Base-by-base conservation (phyloP, 2,329 filamentous ascomycete species). In the Pseudovirgaria hyperparasitica region DNA sequence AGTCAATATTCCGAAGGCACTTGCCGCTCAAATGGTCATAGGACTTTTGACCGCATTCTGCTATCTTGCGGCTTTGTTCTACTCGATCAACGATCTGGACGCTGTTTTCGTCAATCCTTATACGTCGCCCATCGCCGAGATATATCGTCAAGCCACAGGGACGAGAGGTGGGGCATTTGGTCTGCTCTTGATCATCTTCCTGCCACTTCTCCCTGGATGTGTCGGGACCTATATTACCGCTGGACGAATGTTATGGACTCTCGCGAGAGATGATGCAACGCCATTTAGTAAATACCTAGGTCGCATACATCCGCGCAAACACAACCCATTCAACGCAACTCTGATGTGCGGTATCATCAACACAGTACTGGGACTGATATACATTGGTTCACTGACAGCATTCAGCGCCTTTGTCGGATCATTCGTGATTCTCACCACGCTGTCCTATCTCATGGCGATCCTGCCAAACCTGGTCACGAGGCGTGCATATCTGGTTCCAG, bases 351-450 rank as follows among this genome's bases (percentile, higher is more conserved):
- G 58, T 4, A 34, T 53, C 21, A 48, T 64, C 28, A 63, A 64
- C 14, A 71, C 71, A 0, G 45, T 74, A 3, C 55, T 81, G 0
- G 74, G 72, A 0, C 62, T 60, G 22, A 72, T 81, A 23, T 79
- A 78, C 36, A 63, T 81, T 2, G 75, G 69, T n/a, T 72, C 62
- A 33, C 65, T 60, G 1, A 75, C 72, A 0, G 76, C 76, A 0
- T 82, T 81, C 52, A 66, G 69, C 22, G 75, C 75, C 0, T 69
- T 81, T 15, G 67, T 79, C 6, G 71, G 71, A 7, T 65, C 59
- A 0, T 74, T 70, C 43, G 61, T 70, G 27, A 58, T 73, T 9
- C 55, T 74, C 1, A 55, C 57, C 3, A 64, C 64, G 0, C 42
- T 66, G 7, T 74, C 69, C 0, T 81, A 76, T 43, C 55, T 76